phyloP scores from a whole-genome alignment of 306 rosid species.

The Sechiopsis laciniata region DNA sequence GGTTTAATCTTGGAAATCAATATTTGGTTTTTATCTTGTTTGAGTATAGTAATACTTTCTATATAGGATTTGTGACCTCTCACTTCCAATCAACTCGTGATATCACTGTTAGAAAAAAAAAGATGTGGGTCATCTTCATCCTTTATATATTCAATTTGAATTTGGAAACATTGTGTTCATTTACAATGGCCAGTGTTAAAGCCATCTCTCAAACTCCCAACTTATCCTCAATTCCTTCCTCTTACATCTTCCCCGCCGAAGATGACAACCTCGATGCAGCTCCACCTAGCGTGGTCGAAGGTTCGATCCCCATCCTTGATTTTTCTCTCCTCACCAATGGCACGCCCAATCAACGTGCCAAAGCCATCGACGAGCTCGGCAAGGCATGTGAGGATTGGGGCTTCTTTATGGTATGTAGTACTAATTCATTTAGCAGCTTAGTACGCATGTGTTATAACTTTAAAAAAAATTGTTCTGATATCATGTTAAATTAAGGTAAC shows the following conservation, averaged over 20 bases:
- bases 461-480: too few relatives aligned
- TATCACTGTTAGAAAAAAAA: too few relatives aligned
- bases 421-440: too few relatives aligned
- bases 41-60: too few relatives aligned
- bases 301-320: slow-evolving; percentile 36
- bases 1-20: too few relatives aligned
- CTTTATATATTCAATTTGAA: too few relatives aligned
- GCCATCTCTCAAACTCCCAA: slow-evolving; percentile 30
- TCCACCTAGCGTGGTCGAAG: slow-evolving; percentile 14
- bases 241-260: slow-evolving; percentile 20
- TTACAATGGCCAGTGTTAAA: slow-evolving; percentile 22
- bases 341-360: slow-evolving; percentile 28
- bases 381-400: slow-evolving; percentile 54
- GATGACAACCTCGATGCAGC: background rate
- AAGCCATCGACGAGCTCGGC: slow-evolving; percentile 34
- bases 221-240: slow-evolving; percentile 31
- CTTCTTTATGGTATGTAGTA: slow-evolving; percentile 31
- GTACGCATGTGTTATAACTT: too few relatives aligned
- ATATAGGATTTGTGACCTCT: too few relatives aligned
- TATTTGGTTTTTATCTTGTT: too few relatives aligned
- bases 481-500: slow-evolving; percentile 28
- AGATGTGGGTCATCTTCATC: too few relatives aligned
- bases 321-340: slow-evolving; percentile 34
- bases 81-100: too few relatives aligned
- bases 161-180: background rate